phyloP scores from a whole-genome alignment of 2,329 filamentous ascomycete species.

The Penicillium sclerotigenum region DNA sequence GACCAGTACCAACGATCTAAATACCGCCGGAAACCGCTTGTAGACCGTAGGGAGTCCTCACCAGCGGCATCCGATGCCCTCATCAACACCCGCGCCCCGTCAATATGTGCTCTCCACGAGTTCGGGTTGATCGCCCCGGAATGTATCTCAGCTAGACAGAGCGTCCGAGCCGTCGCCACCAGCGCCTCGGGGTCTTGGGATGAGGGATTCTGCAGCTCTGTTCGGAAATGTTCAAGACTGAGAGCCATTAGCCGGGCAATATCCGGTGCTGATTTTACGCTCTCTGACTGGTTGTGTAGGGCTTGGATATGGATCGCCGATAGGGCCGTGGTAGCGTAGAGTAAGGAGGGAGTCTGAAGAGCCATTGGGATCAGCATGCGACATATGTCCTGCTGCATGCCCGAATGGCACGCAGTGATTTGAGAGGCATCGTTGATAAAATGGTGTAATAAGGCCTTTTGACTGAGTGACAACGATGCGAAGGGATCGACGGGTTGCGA shows the following conservation, averaged over 20 bases:
- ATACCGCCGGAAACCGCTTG: slow-evolving; percentile 36
- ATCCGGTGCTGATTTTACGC: slow-evolving; percentile 37
- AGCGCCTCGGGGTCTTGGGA: slow-evolving; percentile 35
- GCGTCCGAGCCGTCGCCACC: slow-evolving; percentile 42
- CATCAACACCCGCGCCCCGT: slow-evolving; percentile 43
- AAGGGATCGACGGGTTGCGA: slow-evolving; percentile 37
- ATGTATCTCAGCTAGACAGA: slow-evolving; percentile 45
- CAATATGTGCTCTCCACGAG: slow-evolving; percentile 45
- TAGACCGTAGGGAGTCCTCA: slow-evolving; percentile 24
- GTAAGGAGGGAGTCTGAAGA: slow-evolving; percentile 41
- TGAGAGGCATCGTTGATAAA: slow-evolving; percentile 43
- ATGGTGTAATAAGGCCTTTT: slow-evolving; percentile 41
- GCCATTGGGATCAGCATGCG: slow-evolving; percentile 46
- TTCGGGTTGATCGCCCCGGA: slow-evolving; percentile 41
- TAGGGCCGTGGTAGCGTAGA: slow-evolving; percentile 44
- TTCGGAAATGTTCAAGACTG: slow-evolving; percentile 43
- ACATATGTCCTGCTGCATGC: slow-evolving; percentile 44
- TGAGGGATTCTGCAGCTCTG: slow-evolving; percentile 37
- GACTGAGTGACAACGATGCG: slow-evolving; percentile 34
- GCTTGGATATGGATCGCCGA: slow-evolving; percentile 44
- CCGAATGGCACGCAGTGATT: slow-evolving; percentile 41
- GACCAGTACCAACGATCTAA: slow-evolving; percentile 43
- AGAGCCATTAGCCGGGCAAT: slow-evolving; percentile 40
- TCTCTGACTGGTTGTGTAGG: slow-evolving; percentile 35
- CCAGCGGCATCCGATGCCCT: slow-evolving; percentile 20